Evolutionary conservation across 139 green algal species (phyloP), one percentile per base, ranked within the genome.

Genomic region (Chlamydomonas applanata): DNA sequence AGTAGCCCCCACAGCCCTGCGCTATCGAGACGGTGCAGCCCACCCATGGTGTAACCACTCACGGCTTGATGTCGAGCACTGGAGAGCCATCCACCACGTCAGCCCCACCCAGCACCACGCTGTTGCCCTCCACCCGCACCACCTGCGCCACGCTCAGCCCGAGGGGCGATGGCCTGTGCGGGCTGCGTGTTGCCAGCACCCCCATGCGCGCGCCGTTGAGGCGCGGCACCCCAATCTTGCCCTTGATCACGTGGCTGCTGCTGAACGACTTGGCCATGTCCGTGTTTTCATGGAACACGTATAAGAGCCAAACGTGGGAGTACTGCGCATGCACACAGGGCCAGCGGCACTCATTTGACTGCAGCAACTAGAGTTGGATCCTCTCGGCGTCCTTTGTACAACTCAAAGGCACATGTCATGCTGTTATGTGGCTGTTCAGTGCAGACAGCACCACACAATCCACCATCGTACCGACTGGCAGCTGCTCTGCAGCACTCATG

Each of bases 241-340:
- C 36, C 27, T 71, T 59, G 40, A 71, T 19, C 25, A 20, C 65
- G 5, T 30, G 25, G 25, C 59, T 36, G 59, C 5, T 36, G 27
- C 25, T 25, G 9, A 65, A 25, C 5, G 25, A 34, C 57, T 65
- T 65, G 9, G 59, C 71, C 20, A 73, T 27, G 29, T 65, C 67
- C 66, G 94, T 98, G 87, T 98, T 98, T 20, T 85, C 60, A 63
- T 98, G 91, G 81, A 98, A 98, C 0, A 97, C 79, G 80, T 97
- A 98, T 2, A 98, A 73, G 44, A 98, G 64, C 94, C 94, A 98
- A 65, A 80, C 88, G 81, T 98, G 95, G 27, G 78, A 91, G 85
- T 92, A 98, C 64, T 90, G 71, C 44, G n/a, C 3, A n/a, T n/a
- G n/a, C n/a, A n/a, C n/a, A n/a, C n/a, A n/a, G n/a, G n/a, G n/a